These are phyloP conservation scores for Fusarium nelsonii DNA, from an alignment of 2,329 filamentous ascomycete genomes.

Conservation along the genomic window DNA sequence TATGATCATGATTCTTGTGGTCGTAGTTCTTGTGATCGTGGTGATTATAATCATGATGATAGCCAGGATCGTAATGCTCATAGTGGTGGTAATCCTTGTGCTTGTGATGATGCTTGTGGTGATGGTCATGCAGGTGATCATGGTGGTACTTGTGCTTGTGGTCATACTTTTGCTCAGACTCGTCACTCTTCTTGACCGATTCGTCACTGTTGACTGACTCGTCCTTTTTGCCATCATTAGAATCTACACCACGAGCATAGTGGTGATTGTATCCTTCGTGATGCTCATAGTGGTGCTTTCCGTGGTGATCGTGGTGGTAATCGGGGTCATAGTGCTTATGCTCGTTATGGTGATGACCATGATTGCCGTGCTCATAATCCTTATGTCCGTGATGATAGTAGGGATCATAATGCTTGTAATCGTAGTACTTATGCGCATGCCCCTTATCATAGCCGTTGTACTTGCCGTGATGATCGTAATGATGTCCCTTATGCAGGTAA, in stretches of 20 bases:
- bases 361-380: constrained; percentile 2
- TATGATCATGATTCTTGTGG: neutral
- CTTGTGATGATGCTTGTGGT: constrained; percentile 24
- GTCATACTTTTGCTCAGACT: constrained; percentile 1
- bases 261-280: constrained; percentile 7
- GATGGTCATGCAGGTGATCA: constrained; percentile 16
- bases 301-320: neutral
- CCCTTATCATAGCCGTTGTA: neutral
- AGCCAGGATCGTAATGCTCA: constrained; percentile 3
- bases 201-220: neutral
- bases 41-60: neutral
- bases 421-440: constrained; percentile 2
- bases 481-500: constrained; percentile 6
- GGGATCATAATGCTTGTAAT: neutral
- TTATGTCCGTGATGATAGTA: neutral
- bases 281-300: constrained; percentile 13
- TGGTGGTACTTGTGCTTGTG: constrained; percentile 21
- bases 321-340: constrained; percentile 1
- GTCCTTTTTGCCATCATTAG: neutral
- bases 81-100: constrained; percentile 20
- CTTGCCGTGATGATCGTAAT: constrained; percentile 11
- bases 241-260: constrained; percentile 1
- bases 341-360: neutral
- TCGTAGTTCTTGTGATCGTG: neutral
- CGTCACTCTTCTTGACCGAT: neutral